Percentiles rank a stretch among this genome's conserved stretches.
phyloP scores from a whole-genome alignment of 106 monocot species.

The Allium fistulosum region DNA sequence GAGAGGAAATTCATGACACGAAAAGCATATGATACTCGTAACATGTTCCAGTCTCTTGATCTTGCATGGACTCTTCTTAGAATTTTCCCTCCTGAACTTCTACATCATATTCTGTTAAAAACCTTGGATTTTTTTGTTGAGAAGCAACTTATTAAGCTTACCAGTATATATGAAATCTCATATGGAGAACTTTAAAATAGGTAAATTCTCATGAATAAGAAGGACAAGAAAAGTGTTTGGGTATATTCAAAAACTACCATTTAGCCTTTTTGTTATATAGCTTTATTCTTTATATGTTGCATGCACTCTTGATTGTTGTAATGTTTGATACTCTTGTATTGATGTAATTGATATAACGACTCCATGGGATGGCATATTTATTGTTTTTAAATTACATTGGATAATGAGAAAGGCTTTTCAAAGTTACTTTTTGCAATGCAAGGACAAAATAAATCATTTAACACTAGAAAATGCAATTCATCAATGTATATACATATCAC shows the following conservation, averaged over 20 bases:
- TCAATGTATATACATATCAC: too few relatives aligned
- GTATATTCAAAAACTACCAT: background rate
- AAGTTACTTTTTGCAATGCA: too few relatives aligned
- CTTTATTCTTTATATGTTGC: conserved; percentile 6
- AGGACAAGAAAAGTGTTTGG: background rate
- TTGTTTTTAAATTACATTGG: too few relatives aligned
- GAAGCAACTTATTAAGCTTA: conserved; percentile 39
- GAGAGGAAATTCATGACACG: conserved; percentile 87
- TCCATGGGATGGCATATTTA: too few relatives aligned
- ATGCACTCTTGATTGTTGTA: background rate
- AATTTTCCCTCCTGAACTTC: conserved; percentile 92
- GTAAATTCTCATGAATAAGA: background rate
- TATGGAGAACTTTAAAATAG: background rate
- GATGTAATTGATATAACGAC: too few relatives aligned
- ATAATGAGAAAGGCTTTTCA: too few relatives aligned
- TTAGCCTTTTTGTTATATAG: background rate
- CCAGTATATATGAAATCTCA: background rate
- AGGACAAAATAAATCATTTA: too few relatives aligned
- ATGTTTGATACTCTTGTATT: conserved; percentile 1
- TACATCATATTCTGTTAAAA: conserved; percentile 94
- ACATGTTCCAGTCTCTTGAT: conserved; percentile 95
- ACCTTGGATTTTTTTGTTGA: conserved; percentile 77
- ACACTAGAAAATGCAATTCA: too few relatives aligned
- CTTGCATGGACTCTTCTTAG: conserved; percentile 91
- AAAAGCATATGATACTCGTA: conserved; percentile 92